phyloP scores from a whole-genome alignment of 768 basidiomycete genomes.

The Cystobasidiopsis lactophilus region DNA sequence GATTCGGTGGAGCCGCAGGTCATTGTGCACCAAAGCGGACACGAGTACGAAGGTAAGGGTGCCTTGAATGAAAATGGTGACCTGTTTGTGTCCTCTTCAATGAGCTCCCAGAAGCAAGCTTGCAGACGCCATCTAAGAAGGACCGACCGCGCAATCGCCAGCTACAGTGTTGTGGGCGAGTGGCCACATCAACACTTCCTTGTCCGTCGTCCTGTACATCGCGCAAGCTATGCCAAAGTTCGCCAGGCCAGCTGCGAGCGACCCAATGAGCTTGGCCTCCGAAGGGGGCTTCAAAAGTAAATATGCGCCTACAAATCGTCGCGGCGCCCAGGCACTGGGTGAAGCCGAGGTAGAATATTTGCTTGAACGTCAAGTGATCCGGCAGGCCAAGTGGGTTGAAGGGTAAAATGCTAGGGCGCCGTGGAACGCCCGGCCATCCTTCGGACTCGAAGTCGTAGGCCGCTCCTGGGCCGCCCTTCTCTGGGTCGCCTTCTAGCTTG shows the following conservation, averaged over 20 bases:
- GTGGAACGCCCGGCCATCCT: neutral
- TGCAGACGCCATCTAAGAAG: too few relatives aligned
- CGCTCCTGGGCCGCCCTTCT: too few relatives aligned
- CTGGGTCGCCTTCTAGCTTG: too few relatives aligned
- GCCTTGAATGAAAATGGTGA: conserved; percentile 17
- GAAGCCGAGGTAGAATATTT: neutral
- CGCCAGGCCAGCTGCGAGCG: conserved; percentile 7
- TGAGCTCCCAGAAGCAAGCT: too few relatives aligned
- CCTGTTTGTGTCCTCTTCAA: too few relatives aligned
- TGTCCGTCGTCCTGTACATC: conserved; percentile 9
- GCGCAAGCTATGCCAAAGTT: conserved; percentile 17
- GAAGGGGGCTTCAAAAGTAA: too few relatives aligned
- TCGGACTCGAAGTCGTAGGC: too few relatives aligned
- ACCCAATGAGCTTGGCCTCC: too few relatives aligned
- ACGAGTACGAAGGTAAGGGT: conserved; percentile 16
- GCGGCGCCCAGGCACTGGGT: neutral
- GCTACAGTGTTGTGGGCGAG: conserved; percentile 8
- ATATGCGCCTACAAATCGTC: too few relatives aligned
- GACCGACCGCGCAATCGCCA: too few relatives aligned
- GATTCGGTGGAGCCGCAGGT: conserved; percentile 12
- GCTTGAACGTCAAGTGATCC: conserved; percentile 8
- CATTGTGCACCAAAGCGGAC: conserved; percentile 14
- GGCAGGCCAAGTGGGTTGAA: conserved; percentile 15
- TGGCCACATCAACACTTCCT: conserved; percentile 12
- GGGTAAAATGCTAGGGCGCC: neutral